Evolutionary conservation across 2,329 filamentous ascomycete genomes (phyloP).

Genomic region (Drechslerella stenobrocha): DNA sequence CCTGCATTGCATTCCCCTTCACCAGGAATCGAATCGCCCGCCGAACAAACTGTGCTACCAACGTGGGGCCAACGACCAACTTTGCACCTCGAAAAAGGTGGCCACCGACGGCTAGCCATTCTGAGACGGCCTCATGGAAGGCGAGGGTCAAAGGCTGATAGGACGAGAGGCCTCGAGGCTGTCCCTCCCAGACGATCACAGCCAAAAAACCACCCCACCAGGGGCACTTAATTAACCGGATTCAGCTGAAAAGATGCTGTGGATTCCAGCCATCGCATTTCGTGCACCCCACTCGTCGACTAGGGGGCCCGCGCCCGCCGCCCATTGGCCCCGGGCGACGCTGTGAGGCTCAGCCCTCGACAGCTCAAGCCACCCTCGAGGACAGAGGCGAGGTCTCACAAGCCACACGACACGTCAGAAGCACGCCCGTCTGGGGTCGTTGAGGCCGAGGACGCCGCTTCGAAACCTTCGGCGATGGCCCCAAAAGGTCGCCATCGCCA

Average conservation of each 20-base stretch:
- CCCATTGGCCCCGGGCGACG: slow-evolving; percentile 33
- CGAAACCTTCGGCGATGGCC: slow-evolving; percentile 1
- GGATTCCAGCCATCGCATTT: slow-evolving; percentile 47
- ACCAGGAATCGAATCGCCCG: no score
- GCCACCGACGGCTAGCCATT: not conserved
- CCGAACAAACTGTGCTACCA: no score
- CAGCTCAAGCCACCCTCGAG: slow-evolving; percentile 26
- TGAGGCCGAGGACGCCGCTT: not conserved
- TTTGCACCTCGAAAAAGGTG: not conserved
- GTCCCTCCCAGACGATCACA: slow-evolving; percentile 11
- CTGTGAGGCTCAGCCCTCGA: slow-evolving; percentile 35
- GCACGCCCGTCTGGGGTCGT: slow-evolving; percentile 20
- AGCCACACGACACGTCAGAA: slow-evolving; percentile 48
- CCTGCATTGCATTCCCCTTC: not conserved
- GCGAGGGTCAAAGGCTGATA: slow-evolving; percentile 29
- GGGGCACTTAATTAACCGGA: slow-evolving; percentile 49
- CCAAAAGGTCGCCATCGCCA: slow-evolving; percentile 29
- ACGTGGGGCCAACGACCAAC: no score
- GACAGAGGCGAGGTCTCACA: slow-evolving; percentile 8
- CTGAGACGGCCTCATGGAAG: slow-evolving; percentile 28
- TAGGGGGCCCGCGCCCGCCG: slow-evolving; percentile 18
- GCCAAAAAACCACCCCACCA: slow-evolving; percentile 20
- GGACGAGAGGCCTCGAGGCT: slow-evolving; percentile 24
- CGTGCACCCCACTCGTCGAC: slow-evolving; percentile 34
- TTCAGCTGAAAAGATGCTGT: slow-evolving; percentile 42